These are phyloP conservation scores for Daldinia concentrica DNA, from an alignment of 495 filamentous ascomycete genomes.

Conservation along the genomic window DNA sequence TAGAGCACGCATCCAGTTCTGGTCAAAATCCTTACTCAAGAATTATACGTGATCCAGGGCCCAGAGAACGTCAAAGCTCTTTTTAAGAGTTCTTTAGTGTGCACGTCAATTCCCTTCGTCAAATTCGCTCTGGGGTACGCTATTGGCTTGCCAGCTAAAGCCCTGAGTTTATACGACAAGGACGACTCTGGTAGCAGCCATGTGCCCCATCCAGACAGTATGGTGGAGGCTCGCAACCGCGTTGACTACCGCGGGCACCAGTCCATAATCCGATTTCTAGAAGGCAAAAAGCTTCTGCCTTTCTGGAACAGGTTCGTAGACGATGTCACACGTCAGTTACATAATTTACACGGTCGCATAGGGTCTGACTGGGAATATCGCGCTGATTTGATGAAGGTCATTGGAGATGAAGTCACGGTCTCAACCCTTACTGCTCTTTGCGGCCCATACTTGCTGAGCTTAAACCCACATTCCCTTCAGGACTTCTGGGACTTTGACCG, in stretches of 20 bases:
- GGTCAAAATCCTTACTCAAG: constrained; percentile 40
- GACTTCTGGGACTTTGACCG: constrained; percentile 48
- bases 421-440: constrained; percentile 45
- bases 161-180: constrained; percentile 39
- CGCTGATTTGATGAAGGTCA: constrained; percentile 42
- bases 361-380: constrained; percentile 30
- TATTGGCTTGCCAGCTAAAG: constrained; percentile 36
- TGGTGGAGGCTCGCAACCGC: constrained; percentile 39
- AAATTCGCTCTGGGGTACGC: constrained; percentile 40
- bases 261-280: constrained; percentile 34
- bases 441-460: constrained; percentile 41
- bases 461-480: constrained; percentile 43
- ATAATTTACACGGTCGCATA: constrained; percentile 21
- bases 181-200: constrained; percentile 41
- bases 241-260: constrained; percentile 42
- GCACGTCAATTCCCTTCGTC: constrained; percentile 39
- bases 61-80: constrained; percentile 43
- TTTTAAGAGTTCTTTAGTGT: constrained; percentile 38
- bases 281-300: constrained; percentile 35
- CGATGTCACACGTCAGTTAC: constrained; percentile 31
- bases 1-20: constrained; percentile 30
- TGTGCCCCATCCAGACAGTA: constrained; percentile 37
- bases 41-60: constrained; percentile 45
- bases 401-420: constrained; percentile 37
- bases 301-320: constrained; percentile 38